These are phyloP conservation scores for Colletotrichum scovillei DNA, from an alignment of 2,329 filamentous ascomycete genomes.

Conservation along the genomic window DNA sequence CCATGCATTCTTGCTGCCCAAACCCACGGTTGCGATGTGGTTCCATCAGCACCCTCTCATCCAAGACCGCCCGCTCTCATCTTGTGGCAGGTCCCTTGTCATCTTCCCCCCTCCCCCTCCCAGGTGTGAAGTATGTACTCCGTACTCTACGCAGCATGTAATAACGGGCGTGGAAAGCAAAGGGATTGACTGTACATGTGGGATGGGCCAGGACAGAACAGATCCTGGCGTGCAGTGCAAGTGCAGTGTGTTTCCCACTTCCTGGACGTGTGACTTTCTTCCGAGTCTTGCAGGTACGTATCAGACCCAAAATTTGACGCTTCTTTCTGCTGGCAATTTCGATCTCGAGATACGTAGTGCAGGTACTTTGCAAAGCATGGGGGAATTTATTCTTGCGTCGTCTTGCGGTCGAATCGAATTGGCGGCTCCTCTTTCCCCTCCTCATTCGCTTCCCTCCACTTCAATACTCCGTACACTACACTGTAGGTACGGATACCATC, in stretches of 20 bases:
- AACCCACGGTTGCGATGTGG: slow-evolving; percentile 30
- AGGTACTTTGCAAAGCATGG: neutral
- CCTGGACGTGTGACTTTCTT: neutral
- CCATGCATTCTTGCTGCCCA: slow-evolving; percentile 27
- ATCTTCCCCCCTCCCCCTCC: slow-evolving; percentile 11
- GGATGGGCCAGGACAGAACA: slow-evolving; percentile 1
- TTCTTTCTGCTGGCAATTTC: neutral
- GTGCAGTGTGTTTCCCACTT: neutral
- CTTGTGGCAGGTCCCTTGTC: slow-evolving; percentile 24
- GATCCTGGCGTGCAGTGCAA: neutral
- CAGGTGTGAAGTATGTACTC: too few relatives aligned
- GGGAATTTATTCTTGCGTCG: neutral
- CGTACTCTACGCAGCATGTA: neutral
- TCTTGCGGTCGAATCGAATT: slow-evolving; percentile 11
- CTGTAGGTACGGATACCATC: neutral
- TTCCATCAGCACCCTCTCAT: slow-evolving; percentile 29
- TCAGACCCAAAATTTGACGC: neutral
- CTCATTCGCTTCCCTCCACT: slow-evolving; percentile 14
- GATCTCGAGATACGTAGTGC: neutral
- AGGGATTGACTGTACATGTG: neutral
- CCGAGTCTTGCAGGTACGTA: slow-evolving; percentile 7
- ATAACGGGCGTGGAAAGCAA: slow-evolving; percentile 6
- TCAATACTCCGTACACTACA: neutral
- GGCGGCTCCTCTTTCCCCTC: slow-evolving; percentile 6
- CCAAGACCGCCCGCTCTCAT: slow-evolving; percentile 29